Percentiles rank a stretch among this genome's conserved stretches.
phyloP scores from a whole-genome alignment of 768 basidiomycete species.

The Tylopilus plumbeoviolaceoides region DNA sequence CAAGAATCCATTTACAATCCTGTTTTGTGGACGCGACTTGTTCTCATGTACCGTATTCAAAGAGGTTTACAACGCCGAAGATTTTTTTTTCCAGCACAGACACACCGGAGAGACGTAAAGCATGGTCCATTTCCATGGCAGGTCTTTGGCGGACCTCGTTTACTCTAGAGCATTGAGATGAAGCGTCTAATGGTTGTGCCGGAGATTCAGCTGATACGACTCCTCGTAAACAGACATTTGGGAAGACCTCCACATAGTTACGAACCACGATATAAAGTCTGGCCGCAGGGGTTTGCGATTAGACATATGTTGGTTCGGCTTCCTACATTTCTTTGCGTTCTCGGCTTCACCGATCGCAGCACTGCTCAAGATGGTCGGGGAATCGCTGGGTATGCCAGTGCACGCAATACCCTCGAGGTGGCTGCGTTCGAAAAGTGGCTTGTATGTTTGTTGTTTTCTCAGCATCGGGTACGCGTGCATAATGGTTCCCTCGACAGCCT shows the following conservation, averaged over 20 bases:
- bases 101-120: background rate
- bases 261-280: constrained; percentile 61
- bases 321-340: background rate
- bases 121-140: background rate
- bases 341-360: constrained; percentile 41
- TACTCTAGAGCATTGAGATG: background rate
- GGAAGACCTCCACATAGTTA: constrained; percentile 62
- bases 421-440: constrained; percentile 62
- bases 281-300: constrained; percentile 59
- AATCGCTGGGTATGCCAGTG: constrained; percentile 50
- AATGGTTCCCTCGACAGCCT: constrained; percentile 32
- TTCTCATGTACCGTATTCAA: constrained; percentile 77
- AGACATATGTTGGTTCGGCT: constrained; percentile 44
- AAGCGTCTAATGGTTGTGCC: background rate
- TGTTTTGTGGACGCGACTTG: constrained; percentile 86
- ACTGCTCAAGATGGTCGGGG: constrained; percentile 60
- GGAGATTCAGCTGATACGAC: constrained; percentile 6
- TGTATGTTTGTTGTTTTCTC: constrained; percentile 35
- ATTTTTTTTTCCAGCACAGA: constrained; percentile 34
- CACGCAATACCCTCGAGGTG: constrained; percentile 58
- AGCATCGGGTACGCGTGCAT: background rate
- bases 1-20: constrained; percentile 55
- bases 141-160: background rate
- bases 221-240: constrained; percentile 63
- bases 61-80: constrained; percentile 57